Evolutionary conservation across 1,284 basidiomycete species (phyloP), one percentile per base, ranked within the genome.

Genomic region (Sphaerobolus stellatus): DNA sequence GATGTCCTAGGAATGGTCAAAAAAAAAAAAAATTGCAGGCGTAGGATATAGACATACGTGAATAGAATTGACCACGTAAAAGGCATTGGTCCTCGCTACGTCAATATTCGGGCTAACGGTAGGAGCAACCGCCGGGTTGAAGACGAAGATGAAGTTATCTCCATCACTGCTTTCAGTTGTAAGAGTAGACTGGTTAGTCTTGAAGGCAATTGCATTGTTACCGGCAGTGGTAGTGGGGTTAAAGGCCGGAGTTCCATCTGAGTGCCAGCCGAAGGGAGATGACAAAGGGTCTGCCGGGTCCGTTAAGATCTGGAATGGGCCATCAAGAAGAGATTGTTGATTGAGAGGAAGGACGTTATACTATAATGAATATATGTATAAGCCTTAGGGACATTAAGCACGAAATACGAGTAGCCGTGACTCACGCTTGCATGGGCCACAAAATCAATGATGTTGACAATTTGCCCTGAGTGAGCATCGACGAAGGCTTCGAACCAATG

Each of bases 401-500:
- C n/a, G 18, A 71, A 29, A 18, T 18, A 9, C n/a, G n/a, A n/a
- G n/a, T n/a, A n/a, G n/a, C n/a, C n/a, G n/a, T n/a, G n/a, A 68
- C 75, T 58, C 57, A 79, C 77, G 5, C 74, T 70, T 22, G 75
- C 72, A 46, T 78, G 67, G 7, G 73, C 64, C 18, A 77, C 76
- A 57, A 79, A 86, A 64, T 85, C 81, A 48, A 76, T 77, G 18
- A 83, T 72, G 30, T 75, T 73, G 16, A 82, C 62, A 29, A 86
- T 65, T 46, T 82, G 75, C 24, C 80, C 80, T 25, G 73, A 70
- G 59, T 79, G 75, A 4, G 81, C 81, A 58, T 85, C 82, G 46
- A 85, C 77, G 62, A 81, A 83, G 2, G 82, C 83, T 68, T 86
- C 82, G 62, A 79, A 77, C 83, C 82, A 86, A 28, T 76, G 74